Conservation (phyloP, 108 stramenopile species). For the Cylindrotheca fusiformis region DNA sequence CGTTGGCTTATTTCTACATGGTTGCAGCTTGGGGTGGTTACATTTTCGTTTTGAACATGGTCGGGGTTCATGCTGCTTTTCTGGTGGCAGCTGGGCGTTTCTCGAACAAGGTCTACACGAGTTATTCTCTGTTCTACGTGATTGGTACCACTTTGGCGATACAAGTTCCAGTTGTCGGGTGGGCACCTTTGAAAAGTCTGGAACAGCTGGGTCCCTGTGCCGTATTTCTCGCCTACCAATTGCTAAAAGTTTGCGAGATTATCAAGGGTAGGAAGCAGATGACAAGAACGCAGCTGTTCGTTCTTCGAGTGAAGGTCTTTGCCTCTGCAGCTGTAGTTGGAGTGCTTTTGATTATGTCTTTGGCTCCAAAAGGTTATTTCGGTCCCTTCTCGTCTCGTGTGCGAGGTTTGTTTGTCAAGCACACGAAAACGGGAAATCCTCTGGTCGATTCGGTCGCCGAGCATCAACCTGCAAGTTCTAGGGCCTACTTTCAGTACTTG, state of each 20-base stretch:
- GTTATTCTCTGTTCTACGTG: constrained; percentile 92
- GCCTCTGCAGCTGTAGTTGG: constrained; percentile 39
- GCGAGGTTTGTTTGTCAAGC: constrained; percentile 86
- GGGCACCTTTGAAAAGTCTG: constrained; percentile 85
- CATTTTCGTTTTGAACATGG: constrained; percentile 97
- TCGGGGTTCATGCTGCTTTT: constrained; percentile 88
- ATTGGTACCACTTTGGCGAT: constrained; percentile 93
- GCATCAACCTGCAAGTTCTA: constrained; percentile 93
- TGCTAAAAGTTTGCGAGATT: constrained; percentile 67
- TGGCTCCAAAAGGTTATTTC: constrained; percentile 93
- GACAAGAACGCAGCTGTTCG: constrained; percentile 48
- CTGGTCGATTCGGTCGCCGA: constrained; percentile 93
- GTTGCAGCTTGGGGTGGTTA: constrained; percentile 97
- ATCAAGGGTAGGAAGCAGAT: constrained; percentile 44
- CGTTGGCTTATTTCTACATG: constrained; percentile 92
- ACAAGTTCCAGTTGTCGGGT: constrained; percentile 91
- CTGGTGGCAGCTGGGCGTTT: constrained; percentile 87
- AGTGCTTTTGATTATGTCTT: constrained; percentile 24
- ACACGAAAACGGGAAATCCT: constrained; percentile 92
- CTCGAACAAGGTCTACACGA: constrained; percentile 76
- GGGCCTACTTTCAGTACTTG: constrained; percentile 97
- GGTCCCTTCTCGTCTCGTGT: constrained; percentile 83
- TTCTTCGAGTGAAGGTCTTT: constrained; percentile 60
- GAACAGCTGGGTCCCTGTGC: constrained; percentile 80
- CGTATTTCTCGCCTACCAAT: constrained; percentile 77